phyloP scores from a whole-genome alignment of 495 filamentous ascomycete genomes.

The Penicillium macrosclerotiorum region DNA sequence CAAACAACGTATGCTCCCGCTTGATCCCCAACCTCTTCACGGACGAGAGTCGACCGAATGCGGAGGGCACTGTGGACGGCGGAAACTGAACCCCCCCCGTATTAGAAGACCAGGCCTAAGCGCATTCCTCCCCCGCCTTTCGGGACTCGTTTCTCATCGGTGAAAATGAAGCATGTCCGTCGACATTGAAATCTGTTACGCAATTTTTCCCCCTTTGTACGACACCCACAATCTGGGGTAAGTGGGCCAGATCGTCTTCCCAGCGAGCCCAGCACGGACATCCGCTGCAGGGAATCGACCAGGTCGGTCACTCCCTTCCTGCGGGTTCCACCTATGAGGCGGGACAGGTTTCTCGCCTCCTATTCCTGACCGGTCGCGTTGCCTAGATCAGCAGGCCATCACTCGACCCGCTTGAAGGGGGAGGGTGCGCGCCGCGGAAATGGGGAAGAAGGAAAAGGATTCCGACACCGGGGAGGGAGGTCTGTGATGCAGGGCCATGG shows the following conservation, averaged over 20 bases:
- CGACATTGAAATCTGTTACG: slow-evolving; percentile 17
- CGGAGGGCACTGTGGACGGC: too few species aligned
- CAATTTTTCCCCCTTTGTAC: slow-evolving; percentile 14
- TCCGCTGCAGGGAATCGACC: slow-evolving; percentile 34
- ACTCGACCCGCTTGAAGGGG: slow-evolving; percentile 10
- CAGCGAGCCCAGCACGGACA: slow-evolving; percentile 36
- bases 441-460: background rate
- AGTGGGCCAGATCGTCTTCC: slow-evolving; percentile 44
- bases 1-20: too few species aligned
- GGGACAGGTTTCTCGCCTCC: background rate
- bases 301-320: slow-evolving; percentile 14
- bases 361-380: background rate
- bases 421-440: too few species aligned
- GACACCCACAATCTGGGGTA: slow-evolving; percentile 42
- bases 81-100: too few species aligned
- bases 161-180: slow-evolving; percentile 5
- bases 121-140: slow-evolving; percentile 2
- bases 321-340: slow-evolving; percentile 1
- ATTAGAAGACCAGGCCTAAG: too few species aligned
- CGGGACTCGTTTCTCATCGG: background rate
- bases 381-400: slow-evolving; percentile 9
- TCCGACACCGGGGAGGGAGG: too few species aligned
- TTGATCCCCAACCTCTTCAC: too few species aligned
- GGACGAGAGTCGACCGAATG: too few species aligned
- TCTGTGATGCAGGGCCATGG: too few species aligned